Evolutionary conservation across 2,329 filamentous ascomycete species (phyloP).

Genomic region (Colletotrichum tanaceti): DNA sequence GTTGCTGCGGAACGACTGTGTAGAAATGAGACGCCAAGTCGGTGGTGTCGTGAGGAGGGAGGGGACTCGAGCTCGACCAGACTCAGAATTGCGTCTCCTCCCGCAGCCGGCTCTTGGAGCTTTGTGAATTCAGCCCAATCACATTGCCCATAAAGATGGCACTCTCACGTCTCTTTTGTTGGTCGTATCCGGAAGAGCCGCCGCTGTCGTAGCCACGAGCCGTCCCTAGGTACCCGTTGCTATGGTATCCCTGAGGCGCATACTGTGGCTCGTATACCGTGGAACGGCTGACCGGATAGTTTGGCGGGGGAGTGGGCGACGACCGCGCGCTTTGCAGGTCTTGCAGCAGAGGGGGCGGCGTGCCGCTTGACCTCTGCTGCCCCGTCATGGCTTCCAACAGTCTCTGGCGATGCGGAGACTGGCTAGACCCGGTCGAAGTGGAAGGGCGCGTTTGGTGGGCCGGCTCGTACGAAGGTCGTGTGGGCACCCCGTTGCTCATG

Average conservation of each 20-base stretch:
- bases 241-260: constrained; percentile 46
- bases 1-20: constrained; percentile 45
- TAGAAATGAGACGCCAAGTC: constrained; percentile 35
- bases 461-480: constrained; percentile 46
- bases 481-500: constrained; percentile 44
- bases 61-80: constrained; percentile 31
- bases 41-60: constrained; percentile 33
- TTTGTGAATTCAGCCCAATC: constrained; percentile 61
- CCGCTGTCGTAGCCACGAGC: constrained; percentile 50
- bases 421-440: constrained; percentile 58
- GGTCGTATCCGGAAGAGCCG: constrained; percentile 50
- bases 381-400: constrained; percentile 56
- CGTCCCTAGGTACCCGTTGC: constrained; percentile 40
- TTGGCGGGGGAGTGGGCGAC: constrained; percentile 60
- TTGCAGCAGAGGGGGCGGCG: constrained; percentile 61
- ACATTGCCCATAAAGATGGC: constrained; percentile 66
- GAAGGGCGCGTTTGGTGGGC: constrained; percentile 58
- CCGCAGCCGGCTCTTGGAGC: constrained; percentile 64
- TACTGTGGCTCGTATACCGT: constrained; percentile 60
- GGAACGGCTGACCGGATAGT: constrained; percentile 44
- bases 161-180: constrained; percentile 69
- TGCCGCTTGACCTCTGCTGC: constrained; percentile 50
- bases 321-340: constrained; percentile 49
- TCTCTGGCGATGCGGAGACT: constrained; percentile 64
- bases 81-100: constrained; percentile 64